These are phyloP conservation scores for Candida broadrunensis DNA, from an alignment of 805 yeast genomes.

Conservation along the genomic window DNA sequence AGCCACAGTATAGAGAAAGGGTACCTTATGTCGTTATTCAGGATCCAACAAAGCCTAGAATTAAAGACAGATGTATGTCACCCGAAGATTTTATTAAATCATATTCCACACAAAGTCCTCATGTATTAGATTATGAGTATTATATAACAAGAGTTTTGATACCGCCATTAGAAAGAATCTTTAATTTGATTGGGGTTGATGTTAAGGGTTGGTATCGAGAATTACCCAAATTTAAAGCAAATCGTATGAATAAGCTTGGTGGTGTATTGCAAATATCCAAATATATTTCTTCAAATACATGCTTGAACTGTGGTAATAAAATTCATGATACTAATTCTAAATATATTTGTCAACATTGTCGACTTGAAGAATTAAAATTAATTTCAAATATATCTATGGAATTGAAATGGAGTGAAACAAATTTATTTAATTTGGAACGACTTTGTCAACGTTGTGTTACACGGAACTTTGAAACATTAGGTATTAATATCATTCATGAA, in stretches of 20 bases:
- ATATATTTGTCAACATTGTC: constrained; percentile 18
- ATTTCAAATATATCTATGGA: constrained; percentile 25
- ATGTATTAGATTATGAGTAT: constrained; percentile 73
- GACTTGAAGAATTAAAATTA: constrained; percentile 32
- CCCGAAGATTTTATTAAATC: constrained; percentile 68
- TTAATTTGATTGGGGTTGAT: constrained; percentile 80
- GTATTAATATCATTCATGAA: constrained; percentile 6
- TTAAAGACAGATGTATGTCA: constrained; percentile 75
- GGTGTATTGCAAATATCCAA: constrained; percentile 7
- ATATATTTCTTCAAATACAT: constrained; percentile 14
- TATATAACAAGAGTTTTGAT: constrained; percentile 80
- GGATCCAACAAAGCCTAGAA: constrained; percentile 49
- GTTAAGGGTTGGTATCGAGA: constrained; percentile 72
- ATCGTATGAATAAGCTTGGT: background rate
- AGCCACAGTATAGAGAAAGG: constrained; percentile 85
- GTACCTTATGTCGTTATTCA: constrained; percentile 81
- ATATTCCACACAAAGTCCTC: constrained; percentile 23
- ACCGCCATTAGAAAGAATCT: constrained; percentile 86
- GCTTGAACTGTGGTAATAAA: constrained; percentile 23
- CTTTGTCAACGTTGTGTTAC: constrained; percentile 20
- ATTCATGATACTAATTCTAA: constrained; percentile 1
- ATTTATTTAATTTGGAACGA: constrained; percentile 7
- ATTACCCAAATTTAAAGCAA: constrained; percentile 43
- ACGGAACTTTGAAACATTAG: constrained; percentile 12
- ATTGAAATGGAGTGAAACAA: constrained; percentile 20